Base-by-base conservation (phyloP, 2,329 filamentous ascomycete genomes). In the Aplosporella prunicola region DNA sequence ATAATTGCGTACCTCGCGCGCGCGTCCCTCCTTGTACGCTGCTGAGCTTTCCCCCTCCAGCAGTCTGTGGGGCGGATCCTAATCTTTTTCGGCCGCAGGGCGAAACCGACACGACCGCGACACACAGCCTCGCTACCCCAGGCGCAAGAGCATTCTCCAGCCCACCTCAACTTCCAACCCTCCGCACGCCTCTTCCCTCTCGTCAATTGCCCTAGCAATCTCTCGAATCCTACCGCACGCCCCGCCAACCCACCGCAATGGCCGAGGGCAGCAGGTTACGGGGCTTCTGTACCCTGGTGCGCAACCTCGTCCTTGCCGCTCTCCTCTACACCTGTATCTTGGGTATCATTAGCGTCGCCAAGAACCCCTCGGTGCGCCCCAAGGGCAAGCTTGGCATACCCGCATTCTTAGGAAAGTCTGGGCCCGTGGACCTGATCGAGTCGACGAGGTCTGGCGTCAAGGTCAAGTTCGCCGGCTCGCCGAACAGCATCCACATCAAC, bases 401-500 rank as follows among this genome's bases (percentile, higher is more conserved):
- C 11, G 57, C 57, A 34, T 57, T 61, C 38, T 51, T 64, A 14
- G 56, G 63, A 50, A 61, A 62, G 44, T 51, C 57, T 10, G 55
- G 60, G 0, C 60, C 60, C 4, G 56, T 57, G 5, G 60, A 62
- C 45, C 46, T 62, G 34, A 55, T 63, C 46, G 58, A 61, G 48
- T 57, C 58, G 15, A 62, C 58, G 20, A 60, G 58, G 47, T 45
- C 55, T 5, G 57, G 61, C 32, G 49, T 63, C 39, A 53, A 60
- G 42, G 54, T 65, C 53, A 64, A 66, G 49, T 57, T 66, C 41
- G 52, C 59, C 26, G 57, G 61, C 41, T 53, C 60, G 42, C 46
- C 56, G 43, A 59, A 57, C 45, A 55, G 56, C 17, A 54, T 64
- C 43, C 67, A 63, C 38, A 68, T 70, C 50, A 69, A 70, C 43